phyloP scores from a whole-genome alignment of 2,329 filamentous ascomycete genomes.

The Colletotrichum karsti region DNA sequence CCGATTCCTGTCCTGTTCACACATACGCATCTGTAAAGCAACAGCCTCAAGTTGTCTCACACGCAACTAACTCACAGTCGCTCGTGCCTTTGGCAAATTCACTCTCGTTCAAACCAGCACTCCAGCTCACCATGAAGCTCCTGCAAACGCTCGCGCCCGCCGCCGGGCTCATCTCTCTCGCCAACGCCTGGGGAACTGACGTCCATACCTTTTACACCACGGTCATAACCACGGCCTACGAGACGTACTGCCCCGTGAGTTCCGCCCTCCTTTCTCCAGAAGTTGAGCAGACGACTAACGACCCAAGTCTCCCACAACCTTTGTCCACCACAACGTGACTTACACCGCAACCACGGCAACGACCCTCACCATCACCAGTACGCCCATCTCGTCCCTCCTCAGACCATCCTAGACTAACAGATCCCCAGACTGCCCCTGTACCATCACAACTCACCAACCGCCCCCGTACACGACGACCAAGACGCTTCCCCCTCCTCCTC shows the following conservation, averaged over 20 bases:
- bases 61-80: conserved; percentile 25
- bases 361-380: conserved; percentile 55
- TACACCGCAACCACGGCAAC: conserved; percentile 52
- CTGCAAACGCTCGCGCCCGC: conserved; percentile 40
- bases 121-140: conserved; percentile 44
- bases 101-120: conserved; percentile 30
- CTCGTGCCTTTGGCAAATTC: conserved; percentile 32
- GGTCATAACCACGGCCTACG: conserved; percentile 46
- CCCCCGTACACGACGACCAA: conserved; percentile 39
- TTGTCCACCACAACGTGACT: conserved; percentile 49
- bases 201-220: conserved; percentile 41
- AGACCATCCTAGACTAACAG: conserved; percentile 33
- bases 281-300: background rate
- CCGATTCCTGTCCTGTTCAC: background rate
- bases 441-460: conserved; percentile 44
- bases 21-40: background rate
- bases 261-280: background rate
- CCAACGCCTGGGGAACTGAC: conserved; percentile 34
- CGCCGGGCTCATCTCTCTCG: conserved; percentile 40
- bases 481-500: conserved; percentile 28
- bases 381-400: background rate
- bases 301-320: conserved; percentile 44
- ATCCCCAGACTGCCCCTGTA: conserved; percentile 55
- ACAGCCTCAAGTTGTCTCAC: background rate
- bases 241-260: conserved; percentile 54